Evolutionary conservation across 2,329 filamentous ascomycete species (phyloP), one percentile per base, ranked within the genome.

Genomic region (Verticillium nubilum): DNA sequence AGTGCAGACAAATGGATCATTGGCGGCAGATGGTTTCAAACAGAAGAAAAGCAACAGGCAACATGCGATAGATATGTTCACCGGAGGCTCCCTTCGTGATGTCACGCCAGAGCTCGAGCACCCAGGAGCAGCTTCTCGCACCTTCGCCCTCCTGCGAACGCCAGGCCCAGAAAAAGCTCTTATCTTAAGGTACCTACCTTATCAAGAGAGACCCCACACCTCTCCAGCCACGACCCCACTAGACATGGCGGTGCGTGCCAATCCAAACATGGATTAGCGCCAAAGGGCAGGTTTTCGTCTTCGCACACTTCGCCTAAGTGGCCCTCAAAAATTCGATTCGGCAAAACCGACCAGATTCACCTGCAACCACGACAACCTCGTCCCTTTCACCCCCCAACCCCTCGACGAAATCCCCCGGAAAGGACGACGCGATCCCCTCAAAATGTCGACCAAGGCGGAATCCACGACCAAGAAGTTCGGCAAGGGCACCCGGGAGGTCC

Each of bases 401-500:
- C 61, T 61, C 62, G 57, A 63, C 60, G 58, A 50, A 50, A 50
- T 50, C 42, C 42, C 37, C 42, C 42, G 54, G 60, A 60, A 59
- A 57, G 56, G 56, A 57, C 37, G 37, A 57, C 37, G 37, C 62
- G 58, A 61, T 60, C 61, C 57, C 62, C 42, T 50, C 63, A 86
- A 78, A 70, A 91, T 91, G 88, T 89, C 88, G 83, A 81, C 81
- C 72, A 88, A 89, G 86, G 83, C 84, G 78, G 80, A 78, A 73
- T 80, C 80, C 73, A 83, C 86, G 82, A 91, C 88, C 76, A 96
- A 97, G 91, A 94, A 90, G 86, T 97, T 97, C 86, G 92, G 92
- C 84, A 95, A 95, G 87, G 91, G 91, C 82, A 90, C 91, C 84
- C 89, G 94, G 84, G 86, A 89, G 80, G 89, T 97, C 80, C 92